Conservation (phyloP, 345 rosid species). For the Citrus unshiu region DNA sequence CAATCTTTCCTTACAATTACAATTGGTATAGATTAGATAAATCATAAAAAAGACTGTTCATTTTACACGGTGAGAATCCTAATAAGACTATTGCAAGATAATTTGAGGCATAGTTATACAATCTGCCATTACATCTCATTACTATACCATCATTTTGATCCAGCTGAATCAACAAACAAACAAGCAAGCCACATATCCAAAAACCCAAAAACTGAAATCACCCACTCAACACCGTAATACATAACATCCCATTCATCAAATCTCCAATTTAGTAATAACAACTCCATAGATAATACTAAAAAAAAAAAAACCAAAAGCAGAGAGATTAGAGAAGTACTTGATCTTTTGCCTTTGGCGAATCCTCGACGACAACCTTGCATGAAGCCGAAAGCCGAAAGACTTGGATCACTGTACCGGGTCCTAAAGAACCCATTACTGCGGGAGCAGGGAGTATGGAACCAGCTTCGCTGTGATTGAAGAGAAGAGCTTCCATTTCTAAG, state of each 20-base stretch:
- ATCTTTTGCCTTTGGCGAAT: constrained; percentile 71
- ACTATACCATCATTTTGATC: not conserved
- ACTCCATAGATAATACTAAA: not conserved
- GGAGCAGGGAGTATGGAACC: constrained; percentile 25
- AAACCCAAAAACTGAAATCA: not conserved
- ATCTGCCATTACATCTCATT: not conserved
- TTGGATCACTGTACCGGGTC: constrained; percentile 6
- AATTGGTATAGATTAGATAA: not conserved
- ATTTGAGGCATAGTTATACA: not conserved
- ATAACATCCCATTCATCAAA: not conserved
- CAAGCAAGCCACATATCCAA: not conserved
- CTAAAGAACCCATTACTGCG: constrained; percentile 10
- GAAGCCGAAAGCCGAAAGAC: constrained; percentile 24
- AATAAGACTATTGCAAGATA: not conserved
- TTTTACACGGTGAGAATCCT: not conserved
- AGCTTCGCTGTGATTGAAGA: constrained; percentile 26
- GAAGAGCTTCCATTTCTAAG: constrained; percentile 27
- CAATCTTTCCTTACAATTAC: not conserved
- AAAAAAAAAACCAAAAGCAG: not conserved
- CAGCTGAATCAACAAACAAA: too few species aligned
- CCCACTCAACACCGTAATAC: not conserved
- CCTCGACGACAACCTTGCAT: constrained; percentile 50
- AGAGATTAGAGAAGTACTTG: constrained; percentile 39
- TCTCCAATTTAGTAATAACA: not conserved
- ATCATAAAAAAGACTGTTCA: not conserved